These are phyloP conservation scores for Rhodotorula graminis DNA, from an alignment of 768 basidiomycete species.

Conservation along the genomic window DNA sequence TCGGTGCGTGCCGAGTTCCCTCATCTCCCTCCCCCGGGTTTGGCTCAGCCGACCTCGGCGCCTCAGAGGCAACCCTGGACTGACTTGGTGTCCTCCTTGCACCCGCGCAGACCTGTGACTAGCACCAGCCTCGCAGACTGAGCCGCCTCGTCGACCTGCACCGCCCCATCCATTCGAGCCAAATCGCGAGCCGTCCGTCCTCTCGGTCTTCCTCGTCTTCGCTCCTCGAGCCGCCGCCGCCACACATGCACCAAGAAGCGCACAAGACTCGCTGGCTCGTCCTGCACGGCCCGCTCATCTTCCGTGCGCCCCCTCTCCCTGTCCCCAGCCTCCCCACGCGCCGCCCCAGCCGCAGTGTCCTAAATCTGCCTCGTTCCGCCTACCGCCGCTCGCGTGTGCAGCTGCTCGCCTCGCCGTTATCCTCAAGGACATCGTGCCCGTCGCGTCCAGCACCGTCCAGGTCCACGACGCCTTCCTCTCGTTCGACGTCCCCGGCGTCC, in stretches of 20 bases:
- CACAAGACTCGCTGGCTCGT: constrained; percentile 4
- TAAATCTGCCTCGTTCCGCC: neutral
- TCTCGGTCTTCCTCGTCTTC: neutral
- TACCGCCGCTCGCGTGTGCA: neutral
- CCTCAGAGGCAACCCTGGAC: no score
- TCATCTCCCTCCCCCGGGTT: no score
- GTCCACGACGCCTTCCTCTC: constrained; percentile 13
- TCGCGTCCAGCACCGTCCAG: constrained; percentile 8
- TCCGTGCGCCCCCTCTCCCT: constrained; percentile 8
- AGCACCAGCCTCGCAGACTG: no score
- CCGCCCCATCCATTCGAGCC: no score
- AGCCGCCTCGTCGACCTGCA: no score
- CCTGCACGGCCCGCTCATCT: constrained; percentile 23
- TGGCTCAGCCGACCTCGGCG: no score
- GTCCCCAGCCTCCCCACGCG: neutral
- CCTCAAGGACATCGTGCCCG: neutral
- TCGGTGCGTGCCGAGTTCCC: no score
- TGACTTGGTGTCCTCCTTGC: no score
- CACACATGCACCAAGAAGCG: neutral
- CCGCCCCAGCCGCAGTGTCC: no score
- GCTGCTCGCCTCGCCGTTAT: constrained; percentile 1
- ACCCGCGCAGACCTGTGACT: no score
- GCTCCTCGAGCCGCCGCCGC: neutral
- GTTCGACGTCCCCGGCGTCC: constrained; percentile 26
- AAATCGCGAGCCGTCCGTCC: neutral